These are phyloP conservation scores for Nakaseomyces nivariensis DNA, from an alignment of 1,139 yeast species.

Conservation along the genomic window DNA sequence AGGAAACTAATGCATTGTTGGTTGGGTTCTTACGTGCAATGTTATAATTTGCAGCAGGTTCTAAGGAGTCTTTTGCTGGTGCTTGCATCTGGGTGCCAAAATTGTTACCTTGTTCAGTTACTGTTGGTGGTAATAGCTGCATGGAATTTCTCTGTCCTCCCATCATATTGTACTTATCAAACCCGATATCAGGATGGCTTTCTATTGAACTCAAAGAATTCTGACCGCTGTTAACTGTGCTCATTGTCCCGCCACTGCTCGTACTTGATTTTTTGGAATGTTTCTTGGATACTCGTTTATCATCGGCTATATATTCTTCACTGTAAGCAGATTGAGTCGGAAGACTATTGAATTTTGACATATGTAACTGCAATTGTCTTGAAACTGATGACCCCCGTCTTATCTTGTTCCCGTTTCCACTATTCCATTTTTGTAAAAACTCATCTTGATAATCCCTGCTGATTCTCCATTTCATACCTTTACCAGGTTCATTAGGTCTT, in stretches of 20 bases:
- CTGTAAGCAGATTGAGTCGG: constrained; percentile 34
- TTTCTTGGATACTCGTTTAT: not conserved
- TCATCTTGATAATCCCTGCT: constrained; percentile 77
- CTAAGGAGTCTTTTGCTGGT: not conserved
- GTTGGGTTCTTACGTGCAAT: constrained; percentile 8
- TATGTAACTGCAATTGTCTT: constrained; percentile 64
- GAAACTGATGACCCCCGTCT: constrained; percentile 76
- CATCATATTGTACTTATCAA: constrained; percentile 1
- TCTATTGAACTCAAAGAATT: constrained; percentile 6
- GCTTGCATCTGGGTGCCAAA: constrained; percentile 1
- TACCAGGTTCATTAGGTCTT: constrained; percentile 92
- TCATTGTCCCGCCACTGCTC: constrained; percentile 3
- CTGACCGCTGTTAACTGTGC: constrained; percentile 4
- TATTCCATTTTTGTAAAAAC: constrained; percentile 66
- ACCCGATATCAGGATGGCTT: not conserved
- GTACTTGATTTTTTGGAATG: constrained; percentile 2
- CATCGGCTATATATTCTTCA: not conserved
- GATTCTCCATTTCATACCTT: constrained; percentile 99
- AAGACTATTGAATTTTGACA: constrained; percentile 58
- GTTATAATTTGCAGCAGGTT: constrained; percentile 3
- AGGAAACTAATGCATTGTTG: constrained; percentile 18
- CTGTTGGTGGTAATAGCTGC: constrained; percentile 8
- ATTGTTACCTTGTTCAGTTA: constrained; percentile 7
- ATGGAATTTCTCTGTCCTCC: not conserved
- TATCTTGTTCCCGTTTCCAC: constrained; percentile 61